phyloP scores from a whole-genome alignment of 208 protist species.

The Entamoeba dispar region DNA sequence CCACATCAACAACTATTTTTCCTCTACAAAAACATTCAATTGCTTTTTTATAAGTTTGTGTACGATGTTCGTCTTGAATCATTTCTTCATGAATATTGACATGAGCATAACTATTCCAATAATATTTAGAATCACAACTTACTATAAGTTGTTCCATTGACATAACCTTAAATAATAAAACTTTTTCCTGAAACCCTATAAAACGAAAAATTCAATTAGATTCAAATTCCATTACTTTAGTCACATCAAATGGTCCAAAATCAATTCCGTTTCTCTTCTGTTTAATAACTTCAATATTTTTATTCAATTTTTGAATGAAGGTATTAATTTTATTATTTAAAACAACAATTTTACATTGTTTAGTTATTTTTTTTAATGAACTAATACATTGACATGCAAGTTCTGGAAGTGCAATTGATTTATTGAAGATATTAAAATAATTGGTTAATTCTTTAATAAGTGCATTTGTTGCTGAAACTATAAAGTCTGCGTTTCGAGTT shows the following conservation, averaged over 20 bases:
- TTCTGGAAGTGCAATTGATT: not conserved
- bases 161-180: too few relatives aligned
- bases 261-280: not conserved
- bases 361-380: not conserved
- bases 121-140: not conserved
- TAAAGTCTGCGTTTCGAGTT: not conserved
- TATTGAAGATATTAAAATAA: not conserved
- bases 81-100: slow-evolving; percentile 57
- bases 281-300: not conserved
- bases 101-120: not conserved
- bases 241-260: not conserved
- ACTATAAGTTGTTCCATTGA: too few relatives aligned
- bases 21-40: slow-evolving; percentile 64
- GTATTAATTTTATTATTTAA: not conserved
- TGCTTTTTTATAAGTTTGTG: slow-evolving; percentile 70
- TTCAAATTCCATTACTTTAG: not conserved
- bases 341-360: not conserved
- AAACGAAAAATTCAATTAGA: not conserved
- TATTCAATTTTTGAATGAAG: not conserved
- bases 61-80: slow-evolving; percentile 86
- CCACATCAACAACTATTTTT: slow-evolving; percentile 72
- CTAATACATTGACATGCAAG: not conserved
- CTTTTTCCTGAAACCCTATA: too few relatives aligned
- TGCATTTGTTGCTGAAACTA: not conserved
- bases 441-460: not conserved